A percentile compares a stretch with the other conserved stretches of the same genome.
Conservation (phyloP, 768 basidiomycete genomes). For the Suillus decipiens region DNA sequence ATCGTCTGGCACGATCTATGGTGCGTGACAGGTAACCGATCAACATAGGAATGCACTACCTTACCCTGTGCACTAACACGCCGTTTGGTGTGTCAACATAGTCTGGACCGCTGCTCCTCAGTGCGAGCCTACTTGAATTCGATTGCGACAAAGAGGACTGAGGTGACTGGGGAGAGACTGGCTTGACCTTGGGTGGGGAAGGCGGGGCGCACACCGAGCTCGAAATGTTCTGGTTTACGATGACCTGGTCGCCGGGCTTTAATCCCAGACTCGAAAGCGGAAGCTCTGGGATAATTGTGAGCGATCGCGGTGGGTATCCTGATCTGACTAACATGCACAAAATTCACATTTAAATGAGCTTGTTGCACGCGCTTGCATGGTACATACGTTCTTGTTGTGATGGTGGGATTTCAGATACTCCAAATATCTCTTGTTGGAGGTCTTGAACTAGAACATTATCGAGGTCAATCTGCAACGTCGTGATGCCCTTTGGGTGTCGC, state of each 20-base stretch:
- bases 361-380: constrained; percentile 1
- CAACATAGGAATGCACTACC: background rate
- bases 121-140: constrained; percentile 18
- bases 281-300: constrained; percentile 73
- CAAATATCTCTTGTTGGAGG: constrained; percentile 71
- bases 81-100: constrained; percentile 63
- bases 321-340: constrained; percentile 56
- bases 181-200: constrained; percentile 11
- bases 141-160: constrained; percentile 19
- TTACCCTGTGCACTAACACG: constrained; percentile 73
- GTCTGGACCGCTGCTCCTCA: constrained; percentile 45
- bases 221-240: constrained; percentile 55
- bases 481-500: constrained; percentile 81
- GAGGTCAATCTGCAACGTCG: constrained; percentile 72
- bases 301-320: constrained; percentile 81
- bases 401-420: constrained; percentile 67
- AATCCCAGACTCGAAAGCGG: constrained; percentile 79
- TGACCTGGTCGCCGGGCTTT: constrained; percentile 79
- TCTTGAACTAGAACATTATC: constrained; percentile 67
- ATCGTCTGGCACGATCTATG: constrained; percentile 90
- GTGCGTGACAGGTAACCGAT: background rate
- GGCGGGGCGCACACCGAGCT: constrained; percentile 16
- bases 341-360: background rate
- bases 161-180: constrained; percentile 18
- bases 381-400: constrained; percentile 77